phyloP scores from a whole-genome alignment of 2,329 filamentous ascomycete genomes.

The Tolypocladium inflatum region DNA sequence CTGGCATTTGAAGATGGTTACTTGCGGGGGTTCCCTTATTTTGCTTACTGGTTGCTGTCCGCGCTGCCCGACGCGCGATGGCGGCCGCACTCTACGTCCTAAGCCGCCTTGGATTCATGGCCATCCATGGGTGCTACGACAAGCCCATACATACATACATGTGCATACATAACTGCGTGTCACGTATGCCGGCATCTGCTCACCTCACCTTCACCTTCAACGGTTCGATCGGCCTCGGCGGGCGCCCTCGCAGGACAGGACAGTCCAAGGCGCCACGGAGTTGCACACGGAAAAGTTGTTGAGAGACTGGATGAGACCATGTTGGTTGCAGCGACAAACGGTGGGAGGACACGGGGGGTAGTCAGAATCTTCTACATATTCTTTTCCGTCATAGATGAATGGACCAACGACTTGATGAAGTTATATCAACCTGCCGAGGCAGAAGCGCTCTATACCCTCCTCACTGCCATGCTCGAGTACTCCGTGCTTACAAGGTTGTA shows the following conservation, averaged over 20 bases:
- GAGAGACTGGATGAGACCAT: background rate
- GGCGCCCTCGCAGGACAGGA: background rate
- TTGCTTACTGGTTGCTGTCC: constrained; percentile 2
- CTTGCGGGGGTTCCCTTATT: constrained; percentile 1
- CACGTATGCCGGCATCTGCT: background rate
- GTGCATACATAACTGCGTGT: background rate
- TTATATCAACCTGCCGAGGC: background rate
- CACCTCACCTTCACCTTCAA: background rate
- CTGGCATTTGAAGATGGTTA: constrained; percentile 8
- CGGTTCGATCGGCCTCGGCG: background rate
- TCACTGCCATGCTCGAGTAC: background rate
- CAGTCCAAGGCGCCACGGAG: background rate
- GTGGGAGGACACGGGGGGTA: constrained; percentile 5
- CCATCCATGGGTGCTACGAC: background rate
- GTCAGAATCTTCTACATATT: constrained; percentile 24
- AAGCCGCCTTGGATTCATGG: background rate
- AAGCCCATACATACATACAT: background rate
- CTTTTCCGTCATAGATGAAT: constrained; percentile 26
- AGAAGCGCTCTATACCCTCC: background rate
- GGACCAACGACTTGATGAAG: constrained; percentile 16
- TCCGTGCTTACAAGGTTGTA: background rate
- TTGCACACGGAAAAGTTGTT: background rate
- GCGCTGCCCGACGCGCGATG: background rate
- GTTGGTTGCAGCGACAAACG: background rate
- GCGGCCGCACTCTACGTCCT: background rate